A percentile compares a stretch with the other conserved stretches of the same genome.
These are phyloP conservation scores for Geosiphon pyriformis DNA, from an alignment of 192 early-diverging fungal species.

Conservation along the genomic window DNA sequence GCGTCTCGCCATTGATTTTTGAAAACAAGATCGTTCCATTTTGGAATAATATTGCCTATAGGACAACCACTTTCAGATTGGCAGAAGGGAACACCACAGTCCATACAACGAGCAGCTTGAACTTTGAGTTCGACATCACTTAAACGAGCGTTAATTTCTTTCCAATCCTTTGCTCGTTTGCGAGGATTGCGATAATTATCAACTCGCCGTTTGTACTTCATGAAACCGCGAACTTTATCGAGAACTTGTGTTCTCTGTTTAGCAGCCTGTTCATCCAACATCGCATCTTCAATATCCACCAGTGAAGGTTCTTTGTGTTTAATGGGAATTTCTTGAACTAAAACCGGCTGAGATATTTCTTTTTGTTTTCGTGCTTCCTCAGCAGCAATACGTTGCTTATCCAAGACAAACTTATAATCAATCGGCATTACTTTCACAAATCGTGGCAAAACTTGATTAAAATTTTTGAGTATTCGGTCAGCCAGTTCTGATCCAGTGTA, in stretches of 20 bases:
- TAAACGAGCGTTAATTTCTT: conserved; percentile 91
- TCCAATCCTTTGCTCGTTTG: conserved; percentile 83
- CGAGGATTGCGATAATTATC: conserved; percentile 83
- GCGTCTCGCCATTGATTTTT: conserved; percentile 96
- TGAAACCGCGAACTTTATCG: conserved; percentile 96
- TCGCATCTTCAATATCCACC: conserved; percentile 85
- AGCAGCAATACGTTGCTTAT: conserved; percentile 44
- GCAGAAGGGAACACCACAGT: conserved; percentile 98
- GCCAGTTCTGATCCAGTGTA: conserved; percentile 80
- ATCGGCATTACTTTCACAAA: conserved; percentile 92
- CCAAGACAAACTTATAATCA: conserved; percentile 83
- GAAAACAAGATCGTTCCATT: conserved; percentile 98
- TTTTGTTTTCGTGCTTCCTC: conserved; percentile 35
- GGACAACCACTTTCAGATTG: conserved; percentile 97
- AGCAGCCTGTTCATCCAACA: conserved; percentile 71
- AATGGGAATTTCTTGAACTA: conserved; percentile 26
- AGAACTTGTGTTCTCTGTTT: conserved; percentile 62
- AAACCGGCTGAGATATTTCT: conserved; percentile 22
- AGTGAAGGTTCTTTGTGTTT: conserved; percentile 57
- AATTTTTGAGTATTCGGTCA: conserved; percentile 62
- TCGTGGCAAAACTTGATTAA: conserved; percentile 63
- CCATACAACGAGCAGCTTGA: conserved; percentile 97
- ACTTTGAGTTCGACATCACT: conserved; percentile 73
- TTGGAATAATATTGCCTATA: conserved; percentile 98
- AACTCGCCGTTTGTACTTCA: conserved; percentile 83